Base-by-base conservation (phyloP, 306 rosid species). In the Corylus avellana region DNA sequence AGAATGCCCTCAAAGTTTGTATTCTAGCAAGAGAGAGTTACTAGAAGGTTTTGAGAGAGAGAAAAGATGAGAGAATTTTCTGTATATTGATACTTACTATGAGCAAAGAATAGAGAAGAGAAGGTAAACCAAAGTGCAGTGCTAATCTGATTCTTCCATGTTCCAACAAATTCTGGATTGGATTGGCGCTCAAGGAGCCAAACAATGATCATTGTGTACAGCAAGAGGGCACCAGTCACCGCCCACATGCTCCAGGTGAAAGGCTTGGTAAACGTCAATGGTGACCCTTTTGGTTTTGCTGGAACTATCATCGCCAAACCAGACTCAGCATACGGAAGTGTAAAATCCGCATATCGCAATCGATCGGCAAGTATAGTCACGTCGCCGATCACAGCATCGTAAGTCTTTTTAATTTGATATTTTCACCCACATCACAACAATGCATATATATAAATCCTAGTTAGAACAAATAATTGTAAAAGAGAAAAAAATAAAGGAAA, bases 81-180 rank as follows among this genome's bases (percentile, higher is more conserved):
- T 32, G 35, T 32, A 1, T 32, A 32, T 62, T 29, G 37, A 16
- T 35, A 16, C 70, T 64, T 77, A 93, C 97, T 87, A 1, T 91
- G 92, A 64, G 92, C 88, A 82, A 87, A 91, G 91, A 91, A 93
- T 50, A 93, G 81, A 48, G 94, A 84, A 58, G 91, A 89, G 89
- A 89, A 87, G 64, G 89, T 85, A 75, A 93, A 93, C 90, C 84
- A 89, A 78, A 85, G 48, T 20, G 92, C 72, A 35, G 85, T 89
- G 85, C 88, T 73, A 16, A 93, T 74, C 80, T 91, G 94, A 63
- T 75, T 77, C 72, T 73, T 87, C 91, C 75, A 80, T 11, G 75
- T 47, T 72, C 95, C 97, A 2, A 75, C 47, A 77, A 93, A 93
- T 63, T 85, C 91, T 1, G 86, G 86, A 80, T 91, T 91, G 7